phyloP scores from a whole-genome alignment of 495 filamentous ascomycete genomes.

The Friedmanniomyces simplex region DNA sequence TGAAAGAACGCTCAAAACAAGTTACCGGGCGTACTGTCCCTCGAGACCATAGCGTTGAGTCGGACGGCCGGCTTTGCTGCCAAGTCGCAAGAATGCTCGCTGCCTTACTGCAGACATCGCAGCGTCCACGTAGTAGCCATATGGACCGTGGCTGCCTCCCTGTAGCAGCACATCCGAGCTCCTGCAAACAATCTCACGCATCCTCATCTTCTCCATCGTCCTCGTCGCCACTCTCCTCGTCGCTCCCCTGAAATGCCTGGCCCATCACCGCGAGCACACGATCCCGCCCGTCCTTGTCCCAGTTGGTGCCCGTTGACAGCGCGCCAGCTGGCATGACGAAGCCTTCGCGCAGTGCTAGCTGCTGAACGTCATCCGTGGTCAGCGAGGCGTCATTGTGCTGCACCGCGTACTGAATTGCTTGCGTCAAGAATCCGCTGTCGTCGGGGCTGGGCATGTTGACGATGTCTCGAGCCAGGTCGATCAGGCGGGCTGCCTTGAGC shows the following conservation, averaged over 20 bases:
- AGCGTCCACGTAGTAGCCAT: neutral
- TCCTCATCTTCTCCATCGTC: no score
- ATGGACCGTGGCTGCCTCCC: neutral
- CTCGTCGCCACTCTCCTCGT: no score
- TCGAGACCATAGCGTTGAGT: no score
- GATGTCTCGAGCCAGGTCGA: neutral
- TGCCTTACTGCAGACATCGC: no score
- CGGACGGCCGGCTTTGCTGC: no score
- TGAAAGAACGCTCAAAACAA: no score
- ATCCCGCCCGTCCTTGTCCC: neutral
- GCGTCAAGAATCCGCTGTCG: neutral
- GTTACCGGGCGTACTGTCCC: no score
- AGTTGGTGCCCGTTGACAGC: neutral
- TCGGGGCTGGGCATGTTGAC: neutral
- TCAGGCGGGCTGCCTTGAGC: neutral
- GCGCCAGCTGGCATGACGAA: neutral
- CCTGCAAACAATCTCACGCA: no score
- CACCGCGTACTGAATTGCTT: neutral
- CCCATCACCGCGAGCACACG: neutral
- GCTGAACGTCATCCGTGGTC: neutral
- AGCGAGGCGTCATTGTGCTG: neutral
- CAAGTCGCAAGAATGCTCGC: no score
- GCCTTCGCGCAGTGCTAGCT: neutral
- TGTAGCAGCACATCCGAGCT: no score
- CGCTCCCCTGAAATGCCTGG: no score